Base-by-base conservation (phyloP, 768 basidiomycete species). In the Boletus reticulatus region DNA sequence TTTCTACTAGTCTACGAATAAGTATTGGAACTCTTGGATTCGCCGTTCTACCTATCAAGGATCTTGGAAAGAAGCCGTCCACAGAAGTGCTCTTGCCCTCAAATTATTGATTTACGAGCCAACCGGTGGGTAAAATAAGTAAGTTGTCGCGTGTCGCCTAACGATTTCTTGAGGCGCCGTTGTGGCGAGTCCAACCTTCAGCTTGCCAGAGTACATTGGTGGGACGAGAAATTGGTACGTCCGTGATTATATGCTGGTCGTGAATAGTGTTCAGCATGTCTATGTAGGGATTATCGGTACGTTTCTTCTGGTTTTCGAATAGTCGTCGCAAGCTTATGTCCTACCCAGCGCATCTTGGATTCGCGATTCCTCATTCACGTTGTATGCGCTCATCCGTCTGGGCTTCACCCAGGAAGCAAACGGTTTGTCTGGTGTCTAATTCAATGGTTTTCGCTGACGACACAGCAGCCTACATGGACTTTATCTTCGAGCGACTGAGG, bases 371-470 rank as follows among this genome's bases (percentile, higher is more conserved):
- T 92, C 90, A 0, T 99, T 99, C 77, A 94, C 93, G 1, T 80
- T 98, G 6, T 99, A 98, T 66, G 96, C 95, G 0, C 80, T 98
- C 38, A 87, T 98, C 54, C 81, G 97, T 38, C 80, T 98, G 1
- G 97, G 96, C 0, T 98, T 95, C 73, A 98, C 94, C 0, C 81
- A 89, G 19, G 96, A 99, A 67, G 93, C 93, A 0, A 88, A 92
- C 60, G 82, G 92, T 92, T 52, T n/a, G 77, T 69, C 12, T 12
- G 41, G 19, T 42, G 34, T 27, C 43, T 36, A 6, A 49, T 31
- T 3, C 11, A 27, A 12, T 14, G 6, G 7, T 10, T 4, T 13
- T 27, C 12, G 17, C 32, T 60, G 43, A 62, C 16, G 16, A 32
- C 0, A 10, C 11, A 6, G 59, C 63, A 88, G 92, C 87, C 3